Percentiles rank a stretch among this genome's conserved stretches.
Evolutionary conservation across 2,329 filamentous ascomycete species (phyloP).

Genomic region (Claviceps arundinis): DNA sequence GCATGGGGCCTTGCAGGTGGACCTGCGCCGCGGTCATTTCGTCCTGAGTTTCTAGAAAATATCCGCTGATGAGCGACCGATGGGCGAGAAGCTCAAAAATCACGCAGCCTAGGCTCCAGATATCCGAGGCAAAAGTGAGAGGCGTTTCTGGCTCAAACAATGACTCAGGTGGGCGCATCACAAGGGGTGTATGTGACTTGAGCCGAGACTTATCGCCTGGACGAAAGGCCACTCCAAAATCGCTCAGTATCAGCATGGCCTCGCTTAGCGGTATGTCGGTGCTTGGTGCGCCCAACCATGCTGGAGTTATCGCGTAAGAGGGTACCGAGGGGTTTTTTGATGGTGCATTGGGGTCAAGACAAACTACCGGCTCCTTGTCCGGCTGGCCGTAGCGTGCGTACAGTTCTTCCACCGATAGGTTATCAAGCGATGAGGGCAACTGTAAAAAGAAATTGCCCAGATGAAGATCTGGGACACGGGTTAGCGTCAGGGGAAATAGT

Average conservation of each 20-base stretch:
- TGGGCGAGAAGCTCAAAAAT: constrained; percentile 22
- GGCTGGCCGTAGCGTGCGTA: constrained; percentile 15
- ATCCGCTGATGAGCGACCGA: constrained; percentile 11
- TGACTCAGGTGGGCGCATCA: constrained; percentile 19
- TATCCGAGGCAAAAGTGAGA: constrained; percentile 22
- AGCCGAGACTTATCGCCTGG: constrained; percentile 12
- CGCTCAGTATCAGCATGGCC: constrained; percentile 11
- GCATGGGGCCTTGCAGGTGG: constrained; percentile 7
- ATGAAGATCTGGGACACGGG: constrained; percentile 16
- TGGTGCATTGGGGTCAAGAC: no score
- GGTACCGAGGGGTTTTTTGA: no score
- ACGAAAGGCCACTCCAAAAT: constrained; percentile 11
- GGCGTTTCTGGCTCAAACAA: constrained; percentile 8
- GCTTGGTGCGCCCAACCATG: constrained; percentile 15
- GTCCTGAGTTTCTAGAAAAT: constrained; percentile 1
- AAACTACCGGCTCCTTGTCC: constrained; percentile 6
- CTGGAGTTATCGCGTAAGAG: constrained; percentile 7
- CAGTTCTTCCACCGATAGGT: constrained; percentile 12
- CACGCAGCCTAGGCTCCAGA: constrained; percentile 25
- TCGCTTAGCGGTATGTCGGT: constrained; percentile 1
- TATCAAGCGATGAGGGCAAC: constrained; percentile 10
- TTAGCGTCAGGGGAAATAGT: no score
- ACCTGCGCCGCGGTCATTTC: constrained; percentile 1
- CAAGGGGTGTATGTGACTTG: constrained; percentile 6
- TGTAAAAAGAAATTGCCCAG: constrained; percentile 21